phyloP scores from a whole-genome alignment of 140 eudicot genomes.

The Erigeron philadelphicus region DNA sequence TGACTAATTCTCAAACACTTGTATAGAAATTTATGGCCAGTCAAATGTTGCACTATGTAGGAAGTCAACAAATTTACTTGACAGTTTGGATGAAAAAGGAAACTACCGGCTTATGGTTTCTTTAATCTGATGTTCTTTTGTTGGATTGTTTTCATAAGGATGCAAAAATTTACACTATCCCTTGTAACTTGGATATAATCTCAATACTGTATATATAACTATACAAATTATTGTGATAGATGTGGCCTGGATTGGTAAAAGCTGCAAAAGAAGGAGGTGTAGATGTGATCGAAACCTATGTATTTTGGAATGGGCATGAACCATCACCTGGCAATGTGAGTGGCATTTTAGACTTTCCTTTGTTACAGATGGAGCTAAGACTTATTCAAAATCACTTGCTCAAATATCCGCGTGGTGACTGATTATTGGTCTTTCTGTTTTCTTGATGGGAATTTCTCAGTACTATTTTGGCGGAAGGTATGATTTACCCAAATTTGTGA shows the following conservation, averaged over 20 bases:
- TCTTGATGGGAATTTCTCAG: constrained; percentile 29
- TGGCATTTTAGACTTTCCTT: constrained; percentile 16
- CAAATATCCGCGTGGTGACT: background rate
- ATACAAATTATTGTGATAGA: constrained; percentile 38
- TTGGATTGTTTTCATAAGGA: background rate
- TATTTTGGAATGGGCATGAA: constrained; percentile 98
- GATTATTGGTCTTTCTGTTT: background rate
- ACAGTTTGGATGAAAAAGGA: background rate
- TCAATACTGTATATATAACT: constrained; percentile 6
- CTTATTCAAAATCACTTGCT: background rate
- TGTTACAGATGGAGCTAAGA: background rate
- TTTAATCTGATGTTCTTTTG: background rate
- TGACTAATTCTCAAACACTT: too few species aligned
- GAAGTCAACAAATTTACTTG: background rate
- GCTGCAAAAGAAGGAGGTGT: constrained; percentile 94
- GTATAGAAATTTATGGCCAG: background rate
- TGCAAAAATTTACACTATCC: constrained; percentile 13
- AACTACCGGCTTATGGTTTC: background rate
- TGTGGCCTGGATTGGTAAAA: constrained; percentile 96
- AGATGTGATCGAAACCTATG: constrained; percentile 84
- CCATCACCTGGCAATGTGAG: constrained; percentile 81
- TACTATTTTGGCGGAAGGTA: constrained; percentile 88
- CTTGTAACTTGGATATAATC: background rate
- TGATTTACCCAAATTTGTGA: constrained; percentile 80
- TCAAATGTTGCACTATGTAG: background rate